Conservation (phyloP, 73 alveolate genomes). For the Breviolum minutum region DNA sequence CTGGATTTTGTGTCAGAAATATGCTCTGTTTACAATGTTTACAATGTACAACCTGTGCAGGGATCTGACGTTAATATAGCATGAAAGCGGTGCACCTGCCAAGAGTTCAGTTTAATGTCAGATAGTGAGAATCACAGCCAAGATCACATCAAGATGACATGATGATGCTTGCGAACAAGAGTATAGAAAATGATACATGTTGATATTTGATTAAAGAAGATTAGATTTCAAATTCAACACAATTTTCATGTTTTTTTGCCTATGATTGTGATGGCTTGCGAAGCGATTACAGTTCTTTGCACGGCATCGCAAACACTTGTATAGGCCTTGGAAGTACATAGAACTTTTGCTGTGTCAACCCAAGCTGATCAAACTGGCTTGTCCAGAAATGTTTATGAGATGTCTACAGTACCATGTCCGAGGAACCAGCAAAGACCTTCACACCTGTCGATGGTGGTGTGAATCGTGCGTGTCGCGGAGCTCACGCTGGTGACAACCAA, state of each 20-base stretch:
- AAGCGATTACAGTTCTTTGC: neutral
- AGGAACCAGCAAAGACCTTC: neutral
- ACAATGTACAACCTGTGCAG: neutral
- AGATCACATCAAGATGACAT: too few relatives aligned
- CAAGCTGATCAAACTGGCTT: neutral
- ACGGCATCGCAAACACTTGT: neutral
- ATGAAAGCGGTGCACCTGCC: too few relatives aligned
- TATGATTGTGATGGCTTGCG: too few relatives aligned
- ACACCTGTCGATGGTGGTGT: conserved; percentile 54
- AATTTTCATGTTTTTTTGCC: too few relatives aligned
- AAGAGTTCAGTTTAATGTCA: too few relatives aligned
- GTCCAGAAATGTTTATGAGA: neutral
- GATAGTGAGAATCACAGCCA: too few relatives aligned
- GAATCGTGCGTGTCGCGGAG: conserved; percentile 59
- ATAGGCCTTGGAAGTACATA: neutral
- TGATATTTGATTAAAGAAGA: too few relatives aligned
- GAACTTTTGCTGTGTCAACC: neutral
- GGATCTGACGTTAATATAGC: neutral
- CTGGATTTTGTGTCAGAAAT: neutral
- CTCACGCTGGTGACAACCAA: conserved; percentile 16
- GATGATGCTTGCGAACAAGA: too few relatives aligned
- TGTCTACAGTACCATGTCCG: neutral
- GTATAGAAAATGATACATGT: too few relatives aligned
- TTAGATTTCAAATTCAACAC: too few relatives aligned
- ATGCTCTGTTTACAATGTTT: neutral